phyloP scores from a whole-genome alignment of 148 eudicot genomes.

The Rhododendron vialii region DNA sequence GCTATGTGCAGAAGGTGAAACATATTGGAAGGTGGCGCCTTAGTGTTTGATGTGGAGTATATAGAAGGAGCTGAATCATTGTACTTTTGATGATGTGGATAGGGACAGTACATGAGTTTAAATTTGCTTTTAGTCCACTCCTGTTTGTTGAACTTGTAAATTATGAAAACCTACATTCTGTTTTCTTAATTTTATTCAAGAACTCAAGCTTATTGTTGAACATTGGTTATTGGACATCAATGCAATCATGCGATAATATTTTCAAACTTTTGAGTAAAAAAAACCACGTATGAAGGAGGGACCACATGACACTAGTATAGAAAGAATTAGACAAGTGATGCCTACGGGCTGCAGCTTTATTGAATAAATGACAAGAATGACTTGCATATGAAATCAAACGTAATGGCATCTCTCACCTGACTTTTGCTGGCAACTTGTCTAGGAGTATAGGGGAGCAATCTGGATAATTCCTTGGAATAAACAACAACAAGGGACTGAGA shows the following conservation, averaged over 20 bases:
- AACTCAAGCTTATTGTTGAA: neutral
- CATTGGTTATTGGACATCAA: neutral
- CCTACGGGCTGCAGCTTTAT: neutral
- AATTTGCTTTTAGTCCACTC: neutral
- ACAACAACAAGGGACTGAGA: slow-evolving; percentile 66
- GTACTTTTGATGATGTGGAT: neutral
- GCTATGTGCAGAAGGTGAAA: neutral
- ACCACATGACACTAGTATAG: neutral
- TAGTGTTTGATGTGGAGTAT: neutral
- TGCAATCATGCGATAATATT: neutral
- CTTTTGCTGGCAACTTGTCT: slow-evolving; percentile 73
- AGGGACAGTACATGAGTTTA: neutral
- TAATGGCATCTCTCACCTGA: slow-evolving; percentile 45
- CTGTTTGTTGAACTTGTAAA: neutral
- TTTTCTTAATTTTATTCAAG: neutral
- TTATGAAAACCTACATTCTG: neutral
- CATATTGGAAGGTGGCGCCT: neutral
- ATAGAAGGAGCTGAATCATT: neutral
- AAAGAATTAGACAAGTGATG: neutral
- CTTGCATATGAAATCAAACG: neutral
- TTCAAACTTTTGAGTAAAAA: neutral
- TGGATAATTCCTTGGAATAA: slow-evolving; percentile 82
- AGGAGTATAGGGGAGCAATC: slow-evolving; percentile 68
- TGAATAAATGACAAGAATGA: neutral
- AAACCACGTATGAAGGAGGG: neutral